Percentiles rank a stretch among this genome's conserved stretches.
phyloP scores from a whole-genome alignment of 2,329 filamentous ascomycete genomes.

The Aspergillus clavatus region DNA sequence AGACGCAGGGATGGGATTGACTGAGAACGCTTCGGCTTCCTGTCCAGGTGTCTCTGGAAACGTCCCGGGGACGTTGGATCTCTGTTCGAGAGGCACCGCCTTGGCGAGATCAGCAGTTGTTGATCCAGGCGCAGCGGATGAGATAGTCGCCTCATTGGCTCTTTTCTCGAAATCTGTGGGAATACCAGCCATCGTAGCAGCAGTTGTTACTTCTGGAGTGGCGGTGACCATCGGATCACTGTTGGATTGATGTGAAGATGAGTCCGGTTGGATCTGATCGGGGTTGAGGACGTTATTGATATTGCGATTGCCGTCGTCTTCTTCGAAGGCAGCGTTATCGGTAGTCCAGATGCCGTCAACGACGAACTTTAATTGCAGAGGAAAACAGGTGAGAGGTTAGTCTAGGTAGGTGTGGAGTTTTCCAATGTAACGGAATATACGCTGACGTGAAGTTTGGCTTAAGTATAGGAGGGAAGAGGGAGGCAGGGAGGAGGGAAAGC shows the following conservation, averaged over 20 bases:
- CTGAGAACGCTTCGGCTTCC: slow-evolving; percentile 43
- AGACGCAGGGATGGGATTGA: slow-evolving; percentile 57
- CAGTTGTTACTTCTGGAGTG: slow-evolving; percentile 66
- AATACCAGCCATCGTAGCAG: slow-evolving; percentile 43
- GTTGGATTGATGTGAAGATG: slow-evolving; percentile 11
- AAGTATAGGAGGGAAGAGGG: no score
- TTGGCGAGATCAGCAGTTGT: slow-evolving; percentile 67
- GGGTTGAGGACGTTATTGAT: slow-evolving; percentile 86
- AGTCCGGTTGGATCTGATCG: slow-evolving; percentile 56
- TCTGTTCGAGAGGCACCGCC: slow-evolving; percentile 58
- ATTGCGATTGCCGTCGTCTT: slow-evolving; percentile 77
- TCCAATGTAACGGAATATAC: slow-evolving; percentile 6
- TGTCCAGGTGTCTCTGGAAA: slow-evolving; percentile 68
- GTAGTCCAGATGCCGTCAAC: slow-evolving; percentile 88
- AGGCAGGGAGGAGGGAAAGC: slow-evolving; percentile 13
- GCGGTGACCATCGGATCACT: slow-evolving; percentile 53
- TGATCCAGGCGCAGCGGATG: slow-evolving; percentile 61
- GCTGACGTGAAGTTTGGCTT: slow-evolving; percentile 15
- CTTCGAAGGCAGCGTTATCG: slow-evolving; percentile 73
- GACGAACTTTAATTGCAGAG: slow-evolving; percentile 64
- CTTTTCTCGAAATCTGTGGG: slow-evolving; percentile 27
- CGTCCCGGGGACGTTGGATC: slow-evolving; percentile 53
- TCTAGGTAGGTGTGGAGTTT: no score
- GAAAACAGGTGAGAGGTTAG: slow-evolving; percentile 8
- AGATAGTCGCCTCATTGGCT: slow-evolving; percentile 49